Percentiles rank a stretch among this genome's conserved stretches.
These are phyloP conservation scores for Candida adriatica DNA, from an alignment of 805 yeast species.

Conservation along the genomic window DNA sequence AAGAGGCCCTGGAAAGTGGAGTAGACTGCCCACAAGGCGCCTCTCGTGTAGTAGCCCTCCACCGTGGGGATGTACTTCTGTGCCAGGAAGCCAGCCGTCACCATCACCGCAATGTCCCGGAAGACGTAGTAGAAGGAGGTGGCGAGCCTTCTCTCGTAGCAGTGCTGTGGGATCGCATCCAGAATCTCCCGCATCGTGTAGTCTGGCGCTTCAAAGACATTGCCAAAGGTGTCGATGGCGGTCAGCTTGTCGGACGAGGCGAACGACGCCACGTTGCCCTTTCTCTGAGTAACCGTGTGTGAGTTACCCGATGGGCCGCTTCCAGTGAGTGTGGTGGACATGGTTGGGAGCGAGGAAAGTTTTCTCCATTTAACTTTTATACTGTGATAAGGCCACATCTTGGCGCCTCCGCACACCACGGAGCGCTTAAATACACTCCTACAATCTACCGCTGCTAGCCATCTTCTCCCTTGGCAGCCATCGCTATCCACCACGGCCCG, in stretches of 20 bases:
- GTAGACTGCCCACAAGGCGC: slow-evolving; percentile 35
- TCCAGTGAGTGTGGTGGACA: slow-evolving; percentile 11
- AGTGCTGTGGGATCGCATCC: slow-evolving; percentile 52
- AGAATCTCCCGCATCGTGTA: slow-evolving; percentile 52
- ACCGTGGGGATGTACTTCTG: slow-evolving; percentile 37
- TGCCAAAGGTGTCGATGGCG: slow-evolving; percentile 47
- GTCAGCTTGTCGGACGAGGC: slow-evolving; percentile 17
- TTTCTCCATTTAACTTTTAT: too few species aligned
- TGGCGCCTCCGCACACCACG: too few species aligned
- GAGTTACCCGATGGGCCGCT: slow-evolving; percentile 2
- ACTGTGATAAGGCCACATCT: too few species aligned
- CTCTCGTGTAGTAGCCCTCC: slow-evolving; percentile 28
- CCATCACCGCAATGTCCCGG: slow-evolving; percentile 44
- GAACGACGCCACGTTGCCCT: slow-evolving; percentile 19
- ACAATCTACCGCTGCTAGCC: too few species aligned
- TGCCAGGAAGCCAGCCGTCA: slow-evolving; percentile 36
- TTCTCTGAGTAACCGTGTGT: slow-evolving; percentile 12
- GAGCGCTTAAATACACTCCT: too few species aligned
- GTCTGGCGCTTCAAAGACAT: slow-evolving; percentile 54
- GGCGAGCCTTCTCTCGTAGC: slow-evolving; percentile 46
- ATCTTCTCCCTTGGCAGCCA: too few species aligned
- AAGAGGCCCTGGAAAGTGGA: slow-evolving; percentile 38
- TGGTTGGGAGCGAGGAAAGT: background rate
- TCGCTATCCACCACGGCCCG: too few species aligned
- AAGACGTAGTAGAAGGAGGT: slow-evolving; percentile 45